phyloP scores from a whole-genome alignment of 768 basidiomycete genomes.

The Lyophyllum decastes region DNA sequence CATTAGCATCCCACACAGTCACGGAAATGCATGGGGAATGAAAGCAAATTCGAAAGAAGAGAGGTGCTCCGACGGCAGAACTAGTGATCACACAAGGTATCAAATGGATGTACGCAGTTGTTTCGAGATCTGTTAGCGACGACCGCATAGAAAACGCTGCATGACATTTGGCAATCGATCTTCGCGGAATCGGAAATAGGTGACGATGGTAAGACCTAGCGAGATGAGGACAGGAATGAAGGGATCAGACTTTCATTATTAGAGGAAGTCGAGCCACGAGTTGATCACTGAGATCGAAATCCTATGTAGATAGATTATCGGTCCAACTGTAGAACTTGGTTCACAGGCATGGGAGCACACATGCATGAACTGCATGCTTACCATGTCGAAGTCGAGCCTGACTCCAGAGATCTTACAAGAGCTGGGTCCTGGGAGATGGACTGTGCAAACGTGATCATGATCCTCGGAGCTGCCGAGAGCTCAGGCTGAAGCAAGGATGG shows the following conservation, averaged over 20 bases:
- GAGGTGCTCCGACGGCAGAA: constrained; percentile 28
- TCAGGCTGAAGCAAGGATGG: neutral
- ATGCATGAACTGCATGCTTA: constrained; percentile 30
- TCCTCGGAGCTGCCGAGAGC: constrained; percentile 26
- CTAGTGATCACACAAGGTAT: constrained; percentile 26
- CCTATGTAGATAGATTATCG: constrained; percentile 21
- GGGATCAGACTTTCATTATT: constrained; percentile 15
- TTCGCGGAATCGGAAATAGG: constrained; percentile 38
- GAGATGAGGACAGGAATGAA: constrained; percentile 10
- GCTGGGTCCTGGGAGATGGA: neutral
- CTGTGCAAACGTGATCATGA: constrained; percentile 19
- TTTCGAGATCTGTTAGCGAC: constrained; percentile 21
- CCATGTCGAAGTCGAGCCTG: constrained; percentile 20
- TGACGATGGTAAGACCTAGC: constrained; percentile 7
- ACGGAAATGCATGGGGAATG: constrained; percentile 24
- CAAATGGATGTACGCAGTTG: constrained; percentile 18
- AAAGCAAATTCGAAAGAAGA: constrained; percentile 22
- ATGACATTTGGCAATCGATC: constrained; percentile 24
- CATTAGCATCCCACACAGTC: constrained; percentile 13
- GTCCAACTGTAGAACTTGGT: constrained; percentile 24
- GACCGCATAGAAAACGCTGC: constrained; percentile 12
- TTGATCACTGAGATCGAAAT: constrained; percentile 23
- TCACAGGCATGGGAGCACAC: constrained; percentile 25
- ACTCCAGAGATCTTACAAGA: neutral
- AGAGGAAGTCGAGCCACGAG: constrained; percentile 22